These are phyloP conservation scores for Colletotrichum sp. DNA, from an alignment of 2,329 filamentous ascomycete species.

Conservation along the genomic window DNA sequence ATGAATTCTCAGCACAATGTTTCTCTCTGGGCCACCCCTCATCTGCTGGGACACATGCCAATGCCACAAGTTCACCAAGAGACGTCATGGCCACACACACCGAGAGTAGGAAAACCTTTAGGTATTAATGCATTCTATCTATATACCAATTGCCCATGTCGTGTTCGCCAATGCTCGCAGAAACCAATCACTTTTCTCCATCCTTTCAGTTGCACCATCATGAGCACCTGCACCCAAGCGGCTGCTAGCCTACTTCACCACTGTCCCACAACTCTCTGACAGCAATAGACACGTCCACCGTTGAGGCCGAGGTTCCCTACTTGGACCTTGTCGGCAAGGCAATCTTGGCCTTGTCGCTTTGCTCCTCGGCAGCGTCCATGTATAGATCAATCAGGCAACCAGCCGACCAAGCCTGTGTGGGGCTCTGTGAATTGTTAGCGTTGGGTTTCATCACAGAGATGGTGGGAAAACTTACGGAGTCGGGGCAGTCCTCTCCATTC, in stretches of 20 bases:
- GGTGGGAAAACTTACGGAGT: slow-evolving; percentile 72
- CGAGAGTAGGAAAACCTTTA: not conserved
- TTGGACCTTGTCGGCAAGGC: slow-evolving; percentile 28
- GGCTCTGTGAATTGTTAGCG: slow-evolving; percentile 62
- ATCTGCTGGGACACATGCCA: no score
- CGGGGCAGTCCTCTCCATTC: slow-evolving; percentile 79
- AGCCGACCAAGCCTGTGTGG: slow-evolving; percentile 96
- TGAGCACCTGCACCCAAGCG: not conserved
- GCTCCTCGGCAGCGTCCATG: slow-evolving; percentile 78
- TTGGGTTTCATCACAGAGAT: not conserved
- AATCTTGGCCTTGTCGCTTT: slow-evolving; percentile 31
- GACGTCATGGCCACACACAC: rapidly evolving
- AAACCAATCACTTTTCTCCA: not conserved
- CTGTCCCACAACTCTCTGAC: not conserved
- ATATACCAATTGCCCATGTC: not conserved
- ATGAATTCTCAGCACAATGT: no score
- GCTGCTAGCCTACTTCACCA: not conserved
- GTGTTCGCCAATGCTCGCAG: not conserved
- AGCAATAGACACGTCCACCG: not conserved
- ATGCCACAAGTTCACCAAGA: not conserved
- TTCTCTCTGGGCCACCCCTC: no score
- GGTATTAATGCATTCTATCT: slow-evolving; percentile 17
- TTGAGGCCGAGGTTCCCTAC: not conserved
- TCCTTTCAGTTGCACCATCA: not conserved
- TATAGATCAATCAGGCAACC: slow-evolving; percentile 95